Evolutionary conservation across 345 rosid species (phyloP).

Genomic region (Eucalyptus fibrosa): DNA sequence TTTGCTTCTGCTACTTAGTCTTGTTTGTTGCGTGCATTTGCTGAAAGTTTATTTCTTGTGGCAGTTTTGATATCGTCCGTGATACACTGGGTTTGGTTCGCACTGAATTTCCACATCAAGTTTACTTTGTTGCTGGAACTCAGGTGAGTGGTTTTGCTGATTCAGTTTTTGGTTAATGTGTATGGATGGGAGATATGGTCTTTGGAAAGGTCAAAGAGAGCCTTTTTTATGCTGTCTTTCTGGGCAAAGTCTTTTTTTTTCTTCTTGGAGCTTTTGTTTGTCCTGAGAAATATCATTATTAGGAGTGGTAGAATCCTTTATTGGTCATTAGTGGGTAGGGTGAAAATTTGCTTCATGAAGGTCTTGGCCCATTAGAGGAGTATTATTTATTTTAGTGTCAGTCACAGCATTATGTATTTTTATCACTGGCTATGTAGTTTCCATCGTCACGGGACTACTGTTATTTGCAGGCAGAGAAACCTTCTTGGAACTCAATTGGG

Average conservation of each 20-base stretch:
- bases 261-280: background rate
- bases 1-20: background rate
- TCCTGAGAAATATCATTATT: background rate
- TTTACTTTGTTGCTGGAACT: conserved; percentile 83
- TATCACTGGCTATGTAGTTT: background rate
- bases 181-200: background rate
- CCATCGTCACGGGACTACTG: background rate
- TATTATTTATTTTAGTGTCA: background rate
- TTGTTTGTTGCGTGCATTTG: background rate
- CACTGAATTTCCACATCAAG: conserved; percentile 78
- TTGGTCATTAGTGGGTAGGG: background rate
- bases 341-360: background rate
- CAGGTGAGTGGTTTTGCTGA: conserved; percentile 31
- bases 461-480: conserved; percentile 66
- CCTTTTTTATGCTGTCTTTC: background rate
- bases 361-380: background rate
- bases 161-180: background rate
- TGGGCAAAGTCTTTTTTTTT: background rate
- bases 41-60: background rate
- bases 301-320: background rate
- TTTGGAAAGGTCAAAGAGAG: background rate
- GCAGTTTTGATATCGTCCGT: conserved; percentile 75
- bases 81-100: conserved; percentile 80
- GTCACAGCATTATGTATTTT: background rate
- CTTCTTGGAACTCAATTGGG: conserved; percentile 69